These are phyloP conservation scores for Wallacemonas sp. DNA, from an alignment of 208 protist genomes.

Conservation along the genomic window DNA sequence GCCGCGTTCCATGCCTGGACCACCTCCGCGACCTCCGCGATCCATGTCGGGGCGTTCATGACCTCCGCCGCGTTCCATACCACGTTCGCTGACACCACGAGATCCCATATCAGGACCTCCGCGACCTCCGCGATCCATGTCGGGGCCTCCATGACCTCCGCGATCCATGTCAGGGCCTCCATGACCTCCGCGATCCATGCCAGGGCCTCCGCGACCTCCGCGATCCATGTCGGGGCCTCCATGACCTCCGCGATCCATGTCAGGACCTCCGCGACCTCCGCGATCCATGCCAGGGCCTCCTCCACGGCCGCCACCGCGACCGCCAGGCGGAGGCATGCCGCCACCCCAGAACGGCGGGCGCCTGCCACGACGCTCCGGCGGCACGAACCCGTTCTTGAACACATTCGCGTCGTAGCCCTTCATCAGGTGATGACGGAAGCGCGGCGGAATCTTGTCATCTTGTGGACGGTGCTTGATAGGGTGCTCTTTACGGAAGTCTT, in stretches of 20 bases:
- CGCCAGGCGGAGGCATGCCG: neutral
- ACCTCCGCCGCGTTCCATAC: neutral
- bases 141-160: neutral
- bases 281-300: constrained; percentile 3
- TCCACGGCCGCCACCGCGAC: neutral
- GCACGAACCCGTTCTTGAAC: constrained; percentile 8
- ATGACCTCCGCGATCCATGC: no score
- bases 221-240: constrained; percentile 1
- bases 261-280: neutral
- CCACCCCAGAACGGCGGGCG: constrained; percentile 7
- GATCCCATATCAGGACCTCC: neutral
- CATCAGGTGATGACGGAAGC: constrained; percentile 10
- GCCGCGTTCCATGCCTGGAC: neutral
- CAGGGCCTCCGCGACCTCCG: neutral
- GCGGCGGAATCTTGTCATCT: neutral
- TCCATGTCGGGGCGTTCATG: neutral
- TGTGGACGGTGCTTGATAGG: neutral
- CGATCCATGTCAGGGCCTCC: neutral
- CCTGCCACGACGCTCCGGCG: constrained; percentile 1
- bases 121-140: neutral
- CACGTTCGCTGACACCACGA: neutral
- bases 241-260: neutral
- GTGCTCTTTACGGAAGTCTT: constrained; percentile 27
- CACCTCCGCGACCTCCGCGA: neutral
- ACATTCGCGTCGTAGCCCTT: constrained; percentile 5